These are phyloP conservation scores for Boletus mariae DNA, from an alignment of 1,284 basidiomycete species.

Conservation along the genomic window DNA sequence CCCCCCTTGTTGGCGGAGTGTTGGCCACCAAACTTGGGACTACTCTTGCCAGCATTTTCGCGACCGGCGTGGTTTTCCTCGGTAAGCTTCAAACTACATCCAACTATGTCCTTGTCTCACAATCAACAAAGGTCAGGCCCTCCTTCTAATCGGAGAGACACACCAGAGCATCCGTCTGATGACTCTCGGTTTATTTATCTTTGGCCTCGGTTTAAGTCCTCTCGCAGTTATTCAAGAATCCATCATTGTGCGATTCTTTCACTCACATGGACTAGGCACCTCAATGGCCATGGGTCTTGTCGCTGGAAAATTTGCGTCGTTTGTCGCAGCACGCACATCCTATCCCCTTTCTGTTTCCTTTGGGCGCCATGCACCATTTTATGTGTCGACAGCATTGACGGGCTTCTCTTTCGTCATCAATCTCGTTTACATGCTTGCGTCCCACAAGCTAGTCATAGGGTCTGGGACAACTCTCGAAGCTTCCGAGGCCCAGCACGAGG, in stretches of 20 bases:
- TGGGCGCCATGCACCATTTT: slow-evolving; percentile 71
- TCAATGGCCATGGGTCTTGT: slow-evolving; percentile 78
- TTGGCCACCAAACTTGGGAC: slow-evolving; percentile 68
- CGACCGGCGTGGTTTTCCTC: slow-evolving; percentile 65
- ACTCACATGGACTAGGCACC: slow-evolving; percentile 69
- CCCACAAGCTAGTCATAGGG: slow-evolving; percentile 58
- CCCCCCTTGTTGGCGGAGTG: slow-evolving; percentile 68
- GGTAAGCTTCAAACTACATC: slow-evolving; percentile 37
- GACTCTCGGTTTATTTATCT: slow-evolving; percentile 70
- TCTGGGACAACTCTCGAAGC: slow-evolving; percentile 62
- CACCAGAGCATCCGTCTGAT: slow-evolving; percentile 57
- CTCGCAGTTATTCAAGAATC: slow-evolving; percentile 75
- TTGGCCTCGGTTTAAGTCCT: slow-evolving; percentile 76
- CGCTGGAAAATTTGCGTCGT: slow-evolving; percentile 73
- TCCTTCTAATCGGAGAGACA: slow-evolving; percentile 62
- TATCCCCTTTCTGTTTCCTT: slow-evolving; percentile 71
- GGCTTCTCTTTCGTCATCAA: slow-evolving; percentile 66
- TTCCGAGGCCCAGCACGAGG: slow-evolving; percentile 56
- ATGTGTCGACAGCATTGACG: slow-evolving; percentile 61
- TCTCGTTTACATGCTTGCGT: slow-evolving; percentile 58
- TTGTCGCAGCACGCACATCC: slow-evolving; percentile 68
- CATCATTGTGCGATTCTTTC: slow-evolving; percentile 79
- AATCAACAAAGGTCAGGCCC: slow-evolving; percentile 48
- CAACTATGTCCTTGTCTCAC: slow-evolving; percentile 5
- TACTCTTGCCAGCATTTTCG: slow-evolving; percentile 64